phyloP scores from a whole-genome alignment of 2,329 filamentous ascomycete genomes.

The Berkeleyomyces basicola region DNA sequence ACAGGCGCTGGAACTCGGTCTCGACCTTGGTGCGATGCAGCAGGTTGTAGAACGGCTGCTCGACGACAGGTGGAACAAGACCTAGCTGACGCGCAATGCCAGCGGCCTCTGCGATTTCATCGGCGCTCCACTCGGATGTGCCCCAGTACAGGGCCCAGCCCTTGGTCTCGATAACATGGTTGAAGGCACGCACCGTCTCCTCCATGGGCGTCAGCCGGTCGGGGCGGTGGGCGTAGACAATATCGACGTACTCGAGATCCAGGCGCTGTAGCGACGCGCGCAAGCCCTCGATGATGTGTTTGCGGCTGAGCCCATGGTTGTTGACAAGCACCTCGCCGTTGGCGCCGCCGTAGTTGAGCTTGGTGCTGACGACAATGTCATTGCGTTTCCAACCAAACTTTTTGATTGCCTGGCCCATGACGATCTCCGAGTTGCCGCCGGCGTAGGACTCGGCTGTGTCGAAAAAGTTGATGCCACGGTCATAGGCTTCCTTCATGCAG shows the following conservation, averaged over 20 bases:
- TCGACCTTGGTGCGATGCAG: constrained; percentile 45
- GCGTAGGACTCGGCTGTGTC: constrained; percentile 43
- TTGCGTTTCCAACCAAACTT: constrained; percentile 45
- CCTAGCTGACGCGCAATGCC: constrained; percentile 41
- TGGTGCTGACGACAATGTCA: constrained; percentile 45
- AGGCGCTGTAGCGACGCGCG: constrained; percentile 41
- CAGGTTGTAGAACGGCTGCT: constrained; percentile 54
- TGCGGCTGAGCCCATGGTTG: constrained; percentile 49
- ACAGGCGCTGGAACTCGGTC: constrained; percentile 44
- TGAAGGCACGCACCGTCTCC: constrained; percentile 54
- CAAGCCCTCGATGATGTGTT: constrained; percentile 53
- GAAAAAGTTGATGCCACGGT: constrained; percentile 46
- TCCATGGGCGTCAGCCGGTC: constrained; percentile 54
- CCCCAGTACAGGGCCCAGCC: constrained; percentile 60
- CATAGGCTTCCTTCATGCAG: constrained; percentile 45
- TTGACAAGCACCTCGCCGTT: constrained; percentile 47
- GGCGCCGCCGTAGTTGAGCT: constrained; percentile 47
- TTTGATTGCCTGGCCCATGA: constrained; percentile 44
- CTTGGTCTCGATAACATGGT: constrained; percentile 28
- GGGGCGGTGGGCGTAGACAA: constrained; percentile 52
- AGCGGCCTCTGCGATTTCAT: constrained; percentile 41
- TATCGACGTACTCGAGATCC: constrained; percentile 44
- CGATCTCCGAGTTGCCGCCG: constrained; percentile 43
- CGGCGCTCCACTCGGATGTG: constrained; percentile 53
- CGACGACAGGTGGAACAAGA: constrained; percentile 46